phyloP scores from a whole-genome alignment of 2,329 filamentous ascomycete genomes.

The Fusarium proliferatum region DNA sequence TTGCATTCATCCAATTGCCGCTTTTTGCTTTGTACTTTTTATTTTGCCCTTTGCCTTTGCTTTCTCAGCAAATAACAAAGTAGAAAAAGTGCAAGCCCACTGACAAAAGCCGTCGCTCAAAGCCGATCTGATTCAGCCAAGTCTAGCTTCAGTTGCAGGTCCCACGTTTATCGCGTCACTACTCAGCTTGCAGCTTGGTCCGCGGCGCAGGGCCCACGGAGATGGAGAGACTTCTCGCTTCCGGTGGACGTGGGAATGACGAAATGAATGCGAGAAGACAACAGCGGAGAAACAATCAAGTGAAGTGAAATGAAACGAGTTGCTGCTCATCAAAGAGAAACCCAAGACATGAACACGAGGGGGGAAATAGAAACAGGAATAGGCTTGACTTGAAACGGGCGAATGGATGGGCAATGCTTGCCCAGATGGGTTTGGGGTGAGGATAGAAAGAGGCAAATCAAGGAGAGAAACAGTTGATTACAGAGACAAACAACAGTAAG shows the following conservation, averaged over 20 bases:
- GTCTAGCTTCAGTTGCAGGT: slow-evolving; percentile 6
- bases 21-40: background rate
- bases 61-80: slow-evolving; percentile 12
- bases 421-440: slow-evolving; percentile 17
- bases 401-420: slow-evolving; percentile 9
- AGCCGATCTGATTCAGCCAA: slow-evolving; percentile 19
- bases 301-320: background rate
- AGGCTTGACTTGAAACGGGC: slow-evolving; percentile 15
- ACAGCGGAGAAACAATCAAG: slow-evolving; percentile 29
- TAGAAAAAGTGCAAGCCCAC: slow-evolving; percentile 8
- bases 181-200: slow-evolving; percentile 1
- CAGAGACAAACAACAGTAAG: slow-evolving; percentile 22
- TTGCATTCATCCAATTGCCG: slow-evolving; percentile 6
- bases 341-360: slow-evolving; percentile 9
- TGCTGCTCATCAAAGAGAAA: background rate
- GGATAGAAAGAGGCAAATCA: slow-evolving; percentile 16
- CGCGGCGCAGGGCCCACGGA: slow-evolving; percentile 25
- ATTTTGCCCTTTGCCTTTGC: background rate
- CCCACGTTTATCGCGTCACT: slow-evolving; percentile 39
- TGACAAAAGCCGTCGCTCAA: slow-evolving; percentile 16
- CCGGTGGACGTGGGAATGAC: slow-evolving; percentile 25
- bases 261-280: slow-evolving; percentile 22
- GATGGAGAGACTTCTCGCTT: slow-evolving; percentile 39
- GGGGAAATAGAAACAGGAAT: slow-evolving; percentile 2
- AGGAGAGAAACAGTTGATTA: slow-evolving; percentile 27